Evolutionary conservation across 805 yeast species (phyloP).

Genomic region (Saccharomycopsis amapae): DNA sequence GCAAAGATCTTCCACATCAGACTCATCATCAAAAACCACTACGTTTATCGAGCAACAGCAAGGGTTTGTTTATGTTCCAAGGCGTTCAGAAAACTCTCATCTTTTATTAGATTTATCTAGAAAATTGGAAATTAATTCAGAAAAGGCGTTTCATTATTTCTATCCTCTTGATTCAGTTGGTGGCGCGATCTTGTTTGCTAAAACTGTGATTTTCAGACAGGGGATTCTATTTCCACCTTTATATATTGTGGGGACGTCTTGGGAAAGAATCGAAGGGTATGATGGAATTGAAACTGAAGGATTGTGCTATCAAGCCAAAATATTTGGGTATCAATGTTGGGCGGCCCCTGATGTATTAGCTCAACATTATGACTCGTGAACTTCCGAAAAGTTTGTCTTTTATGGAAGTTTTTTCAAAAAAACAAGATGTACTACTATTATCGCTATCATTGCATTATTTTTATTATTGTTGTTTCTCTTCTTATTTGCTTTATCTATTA

Average conservation of each 20-base stretch:
- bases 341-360: constrained; percentile 43
- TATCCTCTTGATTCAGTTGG: constrained; percentile 40
- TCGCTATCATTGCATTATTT: too few relatives aligned
- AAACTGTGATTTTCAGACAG: constrained; percentile 35
- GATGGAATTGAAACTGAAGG: constrained; percentile 54
- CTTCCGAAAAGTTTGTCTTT: too few relatives aligned
- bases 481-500: too few relatives aligned
- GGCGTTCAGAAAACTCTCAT: constrained; percentile 4
- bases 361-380: constrained; percentile 27
- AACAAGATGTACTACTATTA: too few relatives aligned
- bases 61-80: constrained; percentile 28
- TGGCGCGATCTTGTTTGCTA: constrained; percentile 42
- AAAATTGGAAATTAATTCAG: constrained; percentile 10
- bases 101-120: constrained; percentile 7
- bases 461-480: too few relatives aligned
- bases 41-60: constrained; percentile 8
- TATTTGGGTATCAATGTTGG: constrained; percentile 40
- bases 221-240: constrained; percentile 42
- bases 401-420: too few relatives aligned
- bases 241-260: constrained; percentile 37
- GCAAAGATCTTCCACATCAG: not conserved
- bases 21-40: not conserved
- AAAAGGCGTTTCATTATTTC: constrained; percentile 17
- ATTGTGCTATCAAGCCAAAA: constrained; percentile 39
- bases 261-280: constrained; percentile 42